A percentile compares a stretch with the other conserved stretches of the same genome.
phyloP scores from a whole-genome alignment of 768 basidiomycete genomes.

The Tricholoma bakamatsutake region DNA sequence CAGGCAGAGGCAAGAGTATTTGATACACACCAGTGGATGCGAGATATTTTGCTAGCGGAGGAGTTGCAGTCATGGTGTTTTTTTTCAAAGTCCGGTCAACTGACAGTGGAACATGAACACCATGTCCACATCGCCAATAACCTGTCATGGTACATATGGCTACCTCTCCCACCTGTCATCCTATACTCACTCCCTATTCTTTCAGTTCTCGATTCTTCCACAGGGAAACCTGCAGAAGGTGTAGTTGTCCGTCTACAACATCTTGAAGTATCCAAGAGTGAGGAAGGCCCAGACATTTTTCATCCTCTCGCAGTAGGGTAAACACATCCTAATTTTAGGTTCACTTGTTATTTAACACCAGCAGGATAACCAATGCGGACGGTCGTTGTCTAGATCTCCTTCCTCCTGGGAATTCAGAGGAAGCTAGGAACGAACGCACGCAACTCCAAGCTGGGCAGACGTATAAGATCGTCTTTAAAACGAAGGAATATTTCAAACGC shows the following conservation, averaged over 20 bases:
- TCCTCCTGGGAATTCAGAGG: constrained; percentile 43
- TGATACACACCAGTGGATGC: constrained; percentile 74
- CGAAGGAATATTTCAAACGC: constrained; percentile 72
- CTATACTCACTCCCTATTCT: not conserved
- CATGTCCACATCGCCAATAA: constrained; percentile 74
- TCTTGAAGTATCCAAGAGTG: constrained; percentile 29
- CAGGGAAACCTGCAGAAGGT: constrained; percentile 74
- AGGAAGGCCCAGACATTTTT: constrained; percentile 37
- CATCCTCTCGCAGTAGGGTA: constrained; percentile 58
- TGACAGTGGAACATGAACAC: not conserved
- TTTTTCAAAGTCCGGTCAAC: constrained; percentile 24
- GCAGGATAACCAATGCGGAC: constrained; percentile 70
- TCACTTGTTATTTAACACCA: constrained; percentile 7
- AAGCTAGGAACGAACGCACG: constrained; percentile 34
- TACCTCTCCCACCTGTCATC: not conserved
- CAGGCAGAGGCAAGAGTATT: constrained; percentile 4
- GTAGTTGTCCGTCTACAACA: constrained; percentile 61
- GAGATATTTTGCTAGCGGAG: constrained; percentile 85
- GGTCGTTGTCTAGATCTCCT: constrained; percentile 81
- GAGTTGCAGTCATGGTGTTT: constrained; percentile 16
- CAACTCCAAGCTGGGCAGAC: constrained; percentile 48
- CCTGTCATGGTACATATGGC: constrained; percentile 87
- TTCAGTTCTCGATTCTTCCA: constrained; percentile 80
- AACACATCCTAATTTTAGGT: constrained; percentile 6
- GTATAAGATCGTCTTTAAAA: constrained; percentile 86